Conservation (phyloP, 331 rosid genomes). For the Malus hybrid region DNA sequence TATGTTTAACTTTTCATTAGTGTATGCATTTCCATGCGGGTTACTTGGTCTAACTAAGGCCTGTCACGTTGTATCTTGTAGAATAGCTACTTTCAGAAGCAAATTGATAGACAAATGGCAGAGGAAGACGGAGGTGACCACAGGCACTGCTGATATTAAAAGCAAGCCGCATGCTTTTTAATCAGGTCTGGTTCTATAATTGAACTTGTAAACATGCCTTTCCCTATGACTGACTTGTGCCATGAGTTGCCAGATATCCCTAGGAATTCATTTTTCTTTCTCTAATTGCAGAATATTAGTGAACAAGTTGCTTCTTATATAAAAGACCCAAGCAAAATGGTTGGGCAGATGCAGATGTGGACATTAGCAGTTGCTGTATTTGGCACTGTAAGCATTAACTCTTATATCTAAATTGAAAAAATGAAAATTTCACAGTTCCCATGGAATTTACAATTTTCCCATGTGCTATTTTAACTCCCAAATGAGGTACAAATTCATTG, state of each 20-base stretch:
- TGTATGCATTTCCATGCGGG: not conserved
- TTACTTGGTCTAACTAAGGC: slow-evolving; percentile 1
- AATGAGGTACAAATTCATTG: not conserved
- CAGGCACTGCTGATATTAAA: slow-evolving; percentile 81
- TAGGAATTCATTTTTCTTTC: not conserved
- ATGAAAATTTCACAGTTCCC: not conserved
- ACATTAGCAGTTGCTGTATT: slow-evolving; percentile 46
- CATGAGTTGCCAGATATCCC: not conserved
- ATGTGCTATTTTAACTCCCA: not conserved
- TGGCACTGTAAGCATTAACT: slow-evolving; percentile 49
- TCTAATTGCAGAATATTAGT: slow-evolving; percentile 50
- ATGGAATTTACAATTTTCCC: not conserved
- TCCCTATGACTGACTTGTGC: not conserved
- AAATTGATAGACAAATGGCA: slow-evolving; percentile 84
- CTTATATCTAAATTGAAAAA: too few relatives aligned
- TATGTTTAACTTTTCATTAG: not conserved
- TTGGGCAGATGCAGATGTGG: slow-evolving; percentile 65
- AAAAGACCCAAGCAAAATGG: slow-evolving; percentile 90
- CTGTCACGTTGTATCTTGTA: slow-evolving; percentile 37
- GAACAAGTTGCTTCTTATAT: slow-evolving; percentile 72
- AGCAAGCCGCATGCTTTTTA: slow-evolving; percentile 71
- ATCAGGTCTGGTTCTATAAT: slow-evolving; percentile 53
- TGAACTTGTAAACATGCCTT: slow-evolving; percentile 1
- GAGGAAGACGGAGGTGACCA: slow-evolving; percentile 67
- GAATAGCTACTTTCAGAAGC: slow-evolving; percentile 61